Evolutionary conservation across 2,329 filamentous ascomycete genomes (phyloP).

Genomic region (Peltaster fructicola): DNA sequence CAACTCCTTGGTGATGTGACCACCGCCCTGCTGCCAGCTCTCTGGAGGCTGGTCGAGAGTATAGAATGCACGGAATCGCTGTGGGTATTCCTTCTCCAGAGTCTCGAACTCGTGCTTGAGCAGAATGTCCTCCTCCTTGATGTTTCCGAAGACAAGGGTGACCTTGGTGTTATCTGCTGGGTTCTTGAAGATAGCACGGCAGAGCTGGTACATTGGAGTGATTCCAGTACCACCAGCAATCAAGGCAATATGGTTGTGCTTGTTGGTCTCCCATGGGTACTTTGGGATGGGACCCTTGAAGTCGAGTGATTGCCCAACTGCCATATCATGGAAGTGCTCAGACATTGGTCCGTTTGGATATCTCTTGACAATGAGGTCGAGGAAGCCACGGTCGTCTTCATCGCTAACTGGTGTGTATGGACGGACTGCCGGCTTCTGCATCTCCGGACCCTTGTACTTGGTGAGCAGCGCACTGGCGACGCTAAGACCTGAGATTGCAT

Average conservation of each 20-base stretch:
- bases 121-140: constrained; percentile 78
- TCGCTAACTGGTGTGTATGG: constrained; percentile 89
- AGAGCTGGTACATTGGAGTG: constrained; percentile 94
- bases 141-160: constrained; percentile 83
- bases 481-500: constrained; percentile 66
- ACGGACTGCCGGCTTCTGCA: constrained; percentile 70
- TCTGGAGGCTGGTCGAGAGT: constrained; percentile 70
- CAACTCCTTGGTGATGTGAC: constrained; percentile 75
- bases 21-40: constrained; percentile 59
- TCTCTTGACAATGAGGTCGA: constrained; percentile 83
- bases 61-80: constrained; percentile 91
- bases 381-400: constrained; percentile 60
- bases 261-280: constrained; percentile 78
- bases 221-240: constrained; percentile 94
- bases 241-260: constrained; percentile 73
- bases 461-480: constrained; percentile 77
- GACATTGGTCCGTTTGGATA: constrained; percentile 90
- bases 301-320: constrained; percentile 63
- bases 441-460: constrained; percentile 71
- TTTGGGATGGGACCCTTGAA: constrained; percentile 95
- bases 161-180: constrained; percentile 95
- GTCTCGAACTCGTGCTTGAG: constrained; percentile 69
- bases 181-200: constrained; percentile 85
- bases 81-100: constrained; percentile 87
- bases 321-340: constrained; percentile 67